Base-by-base conservation (phyloP, 208 protist species). In the Entamoeba invadens region DNA sequence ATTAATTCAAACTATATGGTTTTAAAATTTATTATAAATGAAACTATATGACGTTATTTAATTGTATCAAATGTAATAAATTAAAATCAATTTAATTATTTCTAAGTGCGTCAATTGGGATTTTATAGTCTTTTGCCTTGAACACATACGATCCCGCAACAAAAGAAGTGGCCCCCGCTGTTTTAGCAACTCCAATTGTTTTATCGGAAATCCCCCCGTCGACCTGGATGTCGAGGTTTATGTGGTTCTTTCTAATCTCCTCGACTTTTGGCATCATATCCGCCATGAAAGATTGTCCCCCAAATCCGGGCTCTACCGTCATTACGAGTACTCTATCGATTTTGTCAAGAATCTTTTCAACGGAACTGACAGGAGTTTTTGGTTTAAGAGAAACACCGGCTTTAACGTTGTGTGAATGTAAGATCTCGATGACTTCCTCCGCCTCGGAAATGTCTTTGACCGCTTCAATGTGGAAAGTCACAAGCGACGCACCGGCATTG, bases 301-400 rank as follows among this genome's bases (percentile, higher is more conserved):
- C 98, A 94, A 99, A 99, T 68, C 99, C 99, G 31, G 98, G 99
- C 95, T 99, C 98, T 35, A 99, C 98, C 3, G 98, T 99, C 95
- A 96, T 96, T 1, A 94, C 31, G 25, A 96, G 94, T 25, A 99
- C 96, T 96, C 99, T 98, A 95, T 99, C 98, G 12, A 99, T 95
- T n/a, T 92, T 44, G 16, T 97, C 95, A 8, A 96, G 93, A n/a
- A 98, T 96, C 57, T 95, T 94, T 3, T 93, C 94, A 4, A 96
- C 96, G n/a, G 94, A 95, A 31, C 72, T 50, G 0, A 95, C 93
- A 21, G 93, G 93, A 6, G 96, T 97, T 44, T 95, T 94, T 57
- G 96, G 96, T 96, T 99, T 99, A 35, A 99, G 94, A 35, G 98
- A 96, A n/a, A 99, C 95, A 4, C 98, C 98, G n/a, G 97, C 97